Base-by-base conservation (phyloP, 495 filamentous ascomycete species). In the Neurospora sp. region DNA sequence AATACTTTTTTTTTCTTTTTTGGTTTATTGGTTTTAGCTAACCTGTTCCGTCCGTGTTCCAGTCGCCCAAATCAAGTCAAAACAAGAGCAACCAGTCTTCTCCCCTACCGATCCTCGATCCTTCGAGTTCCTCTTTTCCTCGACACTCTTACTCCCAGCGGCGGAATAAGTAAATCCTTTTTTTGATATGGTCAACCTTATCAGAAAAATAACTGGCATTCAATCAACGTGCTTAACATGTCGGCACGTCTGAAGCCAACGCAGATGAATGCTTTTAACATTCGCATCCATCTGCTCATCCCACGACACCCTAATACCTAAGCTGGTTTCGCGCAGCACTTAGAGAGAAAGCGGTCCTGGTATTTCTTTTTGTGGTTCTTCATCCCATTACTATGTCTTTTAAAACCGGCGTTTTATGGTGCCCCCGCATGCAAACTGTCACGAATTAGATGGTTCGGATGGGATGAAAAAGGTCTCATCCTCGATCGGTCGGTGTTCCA, bases 21-120 rank as follows among this genome's bases (percentile, higher is more conserved):
- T 18, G 14, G 27, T 22, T 7, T 27, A 37, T 4, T 8, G 35
- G 12, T n/a, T 20, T 53, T 71, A 42, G 20, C 74, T 79, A 59
- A 75, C 71, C 27, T 31, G 42, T 61, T 53, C 22, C 14, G 12
- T 42, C 18, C 14, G 9, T 70, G 18, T 69, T 68, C 0, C 39
- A 85, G 83, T 79, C 40, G 76, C 73, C 41, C 78, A 81, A 31
- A 74, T 87, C 20, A 79, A 78, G 44, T 77, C 77, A 4, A 84
- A 82, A 45, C 81, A 82, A 47, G 77, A 82, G n/a, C 78, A 83
- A 39, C 78, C 83, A 10, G 80, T 80, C 37, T 93, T 92, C 73
- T 89, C 91, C 68, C 87, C 87, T 0, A 84, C 83, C 3, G 86
- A 93, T 75, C 90, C 89, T 4, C 86, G 90, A 65, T 91, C 89